phyloP scores from a whole-genome alignment of 164 flowering plant species.

The Berberis vulgaris region DNA sequence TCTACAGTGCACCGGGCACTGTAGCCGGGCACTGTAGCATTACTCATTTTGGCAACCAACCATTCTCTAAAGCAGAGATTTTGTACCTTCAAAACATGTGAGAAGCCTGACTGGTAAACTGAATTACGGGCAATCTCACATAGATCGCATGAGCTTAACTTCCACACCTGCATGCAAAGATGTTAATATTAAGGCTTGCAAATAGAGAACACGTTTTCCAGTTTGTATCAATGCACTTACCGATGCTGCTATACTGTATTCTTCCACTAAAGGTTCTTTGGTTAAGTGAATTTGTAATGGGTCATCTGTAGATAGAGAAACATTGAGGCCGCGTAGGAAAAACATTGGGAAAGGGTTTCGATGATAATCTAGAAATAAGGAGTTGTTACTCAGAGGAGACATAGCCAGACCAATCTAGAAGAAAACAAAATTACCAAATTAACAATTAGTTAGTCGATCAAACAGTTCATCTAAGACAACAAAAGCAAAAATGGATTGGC shows the following conservation, averaged over 20 bases:
- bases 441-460: neutral
- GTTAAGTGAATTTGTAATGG: constrained; percentile 8
- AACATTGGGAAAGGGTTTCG: constrained; percentile 9
- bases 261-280: constrained; percentile 10
- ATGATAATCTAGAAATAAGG: constrained; percentile 7
- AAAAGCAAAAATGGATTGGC: neutral
- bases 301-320: constrained; percentile 8
- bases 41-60: neutral
- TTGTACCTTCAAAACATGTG: constrained; percentile 84
- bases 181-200: neutral
- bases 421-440: no score
- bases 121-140: constrained; percentile 65
- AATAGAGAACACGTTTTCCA: neutral
- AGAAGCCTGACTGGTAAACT: constrained; percentile 90
- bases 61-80: neutral
- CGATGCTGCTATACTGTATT: constrained; percentile 8
- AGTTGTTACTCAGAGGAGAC: constrained; percentile 11
- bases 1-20: neutral
- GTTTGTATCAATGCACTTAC: constrained; percentile 1
- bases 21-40: neutral
- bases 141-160: constrained; percentile 7
- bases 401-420: constrained; percentile 7
- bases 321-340: constrained; percentile 7
- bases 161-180: constrained; percentile 5
- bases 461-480: neutral